Evolutionary conservation across 345 rosid species (phyloP).

Genomic region (sweet orange (Citrus sinensis)): DNA sequence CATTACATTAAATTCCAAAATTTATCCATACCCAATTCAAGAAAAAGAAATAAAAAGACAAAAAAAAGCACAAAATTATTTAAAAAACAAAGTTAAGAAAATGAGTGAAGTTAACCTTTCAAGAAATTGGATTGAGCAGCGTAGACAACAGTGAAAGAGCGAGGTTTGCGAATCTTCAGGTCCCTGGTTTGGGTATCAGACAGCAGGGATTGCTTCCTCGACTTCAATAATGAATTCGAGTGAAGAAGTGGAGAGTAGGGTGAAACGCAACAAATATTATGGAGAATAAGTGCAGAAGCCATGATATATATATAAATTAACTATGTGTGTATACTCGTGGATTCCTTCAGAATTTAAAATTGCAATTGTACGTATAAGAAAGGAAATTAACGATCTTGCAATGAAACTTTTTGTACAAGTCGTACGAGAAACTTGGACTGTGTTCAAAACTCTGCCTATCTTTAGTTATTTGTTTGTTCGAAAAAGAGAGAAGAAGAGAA

Average conservation of each 20-base stretch:
- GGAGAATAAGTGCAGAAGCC: conserved; percentile 21
- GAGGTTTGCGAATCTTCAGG: conserved; percentile 20
- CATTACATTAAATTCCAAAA: neutral
- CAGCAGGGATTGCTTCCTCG: conserved; percentile 22
- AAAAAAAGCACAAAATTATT: neutral
- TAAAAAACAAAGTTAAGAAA: neutral
- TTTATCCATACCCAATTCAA: neutral
- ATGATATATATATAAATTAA: neutral
- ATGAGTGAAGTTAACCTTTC: conserved; percentile 34
- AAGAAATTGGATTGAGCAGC: conserved; percentile 51
- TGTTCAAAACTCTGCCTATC: neutral
- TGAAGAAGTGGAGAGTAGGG: conserved; percentile 21
- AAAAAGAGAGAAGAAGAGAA: too few species aligned
- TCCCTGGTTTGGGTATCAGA: conserved; percentile 18
- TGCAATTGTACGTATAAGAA: neutral
- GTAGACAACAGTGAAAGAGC: conserved; percentile 26
- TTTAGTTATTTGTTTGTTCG: neutral
- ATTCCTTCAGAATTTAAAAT: neutral
- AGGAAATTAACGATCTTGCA: neutral
- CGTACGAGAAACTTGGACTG: neutral
- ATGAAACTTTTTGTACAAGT: neutral
- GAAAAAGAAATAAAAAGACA: neutral
- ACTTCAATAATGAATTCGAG: conserved; percentile 24
- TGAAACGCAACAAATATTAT: conserved; percentile 19
- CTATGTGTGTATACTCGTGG: neutral